A percentile compares a stretch with the other conserved stretches of the same genome.
Conservation (phyloP, 371 early-diverging fungal genomes). For the Saksenaea oblongispora region DNA sequence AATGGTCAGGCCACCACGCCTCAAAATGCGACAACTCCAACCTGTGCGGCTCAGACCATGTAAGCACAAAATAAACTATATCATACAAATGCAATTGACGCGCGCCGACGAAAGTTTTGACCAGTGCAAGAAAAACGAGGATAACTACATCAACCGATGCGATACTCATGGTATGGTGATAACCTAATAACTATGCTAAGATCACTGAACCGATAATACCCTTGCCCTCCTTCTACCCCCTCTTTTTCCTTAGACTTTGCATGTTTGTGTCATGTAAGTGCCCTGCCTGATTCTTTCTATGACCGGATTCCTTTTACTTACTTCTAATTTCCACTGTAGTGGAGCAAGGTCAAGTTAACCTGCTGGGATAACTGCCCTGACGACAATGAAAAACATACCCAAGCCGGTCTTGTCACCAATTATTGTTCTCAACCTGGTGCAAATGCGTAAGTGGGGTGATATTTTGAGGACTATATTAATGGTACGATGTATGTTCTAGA, state of each 20-base stretch:
- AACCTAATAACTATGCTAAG: neutral
- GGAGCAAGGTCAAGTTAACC: conserved; percentile 23
- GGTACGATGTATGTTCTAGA: conserved; percentile 1
- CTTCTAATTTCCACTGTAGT: conserved; percentile 9
- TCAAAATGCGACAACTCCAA: conserved; percentile 10
- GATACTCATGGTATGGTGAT: conserved; percentile 9
- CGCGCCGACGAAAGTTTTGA: conserved; percentile 20
- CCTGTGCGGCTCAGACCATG: conserved; percentile 35
- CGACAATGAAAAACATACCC: neutral
- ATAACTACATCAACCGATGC: conserved; percentile 28
- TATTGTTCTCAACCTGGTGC: conserved; percentile 2
- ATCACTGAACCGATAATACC: conserved; percentile 2
- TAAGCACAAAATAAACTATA: conserved; percentile 12
- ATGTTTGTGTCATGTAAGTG: conserved; percentile 29
- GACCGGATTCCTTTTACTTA: neutral
- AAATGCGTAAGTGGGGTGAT: conserved; percentile 16
- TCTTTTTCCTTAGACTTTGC: conserved; percentile 21
- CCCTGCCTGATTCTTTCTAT: neutral
- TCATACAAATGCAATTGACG: neutral
- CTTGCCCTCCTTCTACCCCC: neutral
- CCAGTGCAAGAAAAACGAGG: conserved; percentile 30
- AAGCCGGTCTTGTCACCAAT: conserved; percentile 1
- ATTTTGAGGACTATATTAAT: neutral
- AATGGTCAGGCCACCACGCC: conserved; percentile 3
- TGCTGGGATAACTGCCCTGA: conserved; percentile 16